Evolutionary conservation across 2,329 filamentous ascomycete genomes (phyloP), one percentile per base, ranked within the genome.

Genomic region (Aspergillaceae sp.): DNA sequence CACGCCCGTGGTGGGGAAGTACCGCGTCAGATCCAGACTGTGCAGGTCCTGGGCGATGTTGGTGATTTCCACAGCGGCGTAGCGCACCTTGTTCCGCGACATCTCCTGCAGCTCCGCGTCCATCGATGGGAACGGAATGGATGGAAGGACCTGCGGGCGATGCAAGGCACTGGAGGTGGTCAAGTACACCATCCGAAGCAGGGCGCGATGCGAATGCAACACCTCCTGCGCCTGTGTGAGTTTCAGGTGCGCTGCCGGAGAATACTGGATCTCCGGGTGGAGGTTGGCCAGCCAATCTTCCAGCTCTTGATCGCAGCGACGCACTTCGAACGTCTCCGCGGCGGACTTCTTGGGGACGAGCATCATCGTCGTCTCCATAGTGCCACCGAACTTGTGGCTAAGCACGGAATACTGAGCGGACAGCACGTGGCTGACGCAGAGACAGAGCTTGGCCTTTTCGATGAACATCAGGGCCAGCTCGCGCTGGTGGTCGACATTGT

Each of bases 181-280:
- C 65, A 89, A 86, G 67, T 94, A 95, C 2, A 95, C 82, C 84
- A 96, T 94, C 65, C 94, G 88, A 33, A 97, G 73, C 19, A 96
- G 74, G n/a, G 86, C 87, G 41, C 87, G 80, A 62, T 95, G 88
- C 2, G 95, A 69, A 51, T 78, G 74, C 42, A 83, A 59, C 8
- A 74, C 70, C 48, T 72, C 68, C 36, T 74, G 67, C 19, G 68
- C 67, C 44, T 68, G 55, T 4, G 61, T 53, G n/a, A 74, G 58
- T 5, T 78, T 79, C 3, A 80, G 74, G 35, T 76, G 74, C 32
- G 82, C 82, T 11, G 81, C 73, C 10, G 68, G 75, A 44, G 78
- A 74, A 83, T 92, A 90, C 52, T 80, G 78, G 52, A 87, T 89
- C 54, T 82, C 80, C 19, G 77, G 67, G 0, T 87, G 85, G 32